A percentile compares a stretch with the other conserved stretches of the same genome.
Evolutionary conservation across 305 asterid genomes (phyloP).

Genomic region (Solanum hybrid): DNA sequence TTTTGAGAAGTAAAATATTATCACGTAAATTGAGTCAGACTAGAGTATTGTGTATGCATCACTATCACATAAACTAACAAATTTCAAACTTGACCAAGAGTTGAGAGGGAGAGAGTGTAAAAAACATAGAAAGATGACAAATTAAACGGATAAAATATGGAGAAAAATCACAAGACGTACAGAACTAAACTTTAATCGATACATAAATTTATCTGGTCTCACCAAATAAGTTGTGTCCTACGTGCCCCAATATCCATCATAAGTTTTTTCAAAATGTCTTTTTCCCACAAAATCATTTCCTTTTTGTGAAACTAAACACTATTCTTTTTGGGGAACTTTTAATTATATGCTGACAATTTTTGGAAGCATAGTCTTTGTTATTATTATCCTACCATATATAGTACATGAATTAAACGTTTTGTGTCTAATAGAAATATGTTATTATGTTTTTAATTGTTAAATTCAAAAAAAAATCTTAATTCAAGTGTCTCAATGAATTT

Average conservation of each 20-base stretch:
- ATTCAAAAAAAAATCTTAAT: too few relatives aligned
- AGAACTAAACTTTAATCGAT: too few relatives aligned
- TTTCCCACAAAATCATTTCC: neutral
- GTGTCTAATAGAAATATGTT: neutral
- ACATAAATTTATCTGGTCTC: too few relatives aligned
- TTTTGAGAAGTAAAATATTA: too few relatives aligned
- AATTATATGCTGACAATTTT: neutral
- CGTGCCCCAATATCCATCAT: neutral
- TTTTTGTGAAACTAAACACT: neutral
- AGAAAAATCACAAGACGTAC: neutral
- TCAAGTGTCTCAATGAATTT: too few relatives aligned
- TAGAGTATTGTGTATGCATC: neutral
- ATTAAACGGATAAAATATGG: neutral
- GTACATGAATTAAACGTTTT: neutral
- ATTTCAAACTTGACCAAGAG: neutral
- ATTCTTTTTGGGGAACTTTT: neutral
- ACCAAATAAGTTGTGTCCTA: neutral
- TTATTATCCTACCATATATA: neutral
- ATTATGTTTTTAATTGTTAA: neutral
- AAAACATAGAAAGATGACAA: neutral
- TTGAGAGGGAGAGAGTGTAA: neutral
- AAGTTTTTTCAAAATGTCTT: neutral
- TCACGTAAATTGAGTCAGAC: too few relatives aligned
- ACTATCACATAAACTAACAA: neutral
- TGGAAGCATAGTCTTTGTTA: neutral